phyloP scores from a whole-genome alignment of 345 rosid species.

The Bretschneidera sinensis region DNA sequence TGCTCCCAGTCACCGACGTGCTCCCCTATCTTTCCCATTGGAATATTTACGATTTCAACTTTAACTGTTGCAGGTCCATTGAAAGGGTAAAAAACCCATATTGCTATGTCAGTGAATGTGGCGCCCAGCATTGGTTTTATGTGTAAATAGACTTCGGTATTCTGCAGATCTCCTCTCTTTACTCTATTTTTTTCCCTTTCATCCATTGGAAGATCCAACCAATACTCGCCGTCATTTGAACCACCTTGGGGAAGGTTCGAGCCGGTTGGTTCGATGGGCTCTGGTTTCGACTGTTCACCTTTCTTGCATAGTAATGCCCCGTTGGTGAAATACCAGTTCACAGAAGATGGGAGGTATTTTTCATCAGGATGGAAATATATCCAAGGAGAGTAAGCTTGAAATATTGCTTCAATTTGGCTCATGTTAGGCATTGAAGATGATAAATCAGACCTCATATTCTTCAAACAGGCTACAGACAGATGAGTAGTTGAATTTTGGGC shows the following conservation, averaged over 20 bases:
- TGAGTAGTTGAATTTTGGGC: no score
- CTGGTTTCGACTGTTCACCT: constrained; percentile 64
- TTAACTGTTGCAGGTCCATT: constrained; percentile 75
- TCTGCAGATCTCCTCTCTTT: constrained; percentile 60
- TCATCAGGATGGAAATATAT: constrained; percentile 79
- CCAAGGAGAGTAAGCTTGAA: constrained; percentile 52
- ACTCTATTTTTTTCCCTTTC: constrained; percentile 42
- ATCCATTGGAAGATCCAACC: constrained; percentile 74
- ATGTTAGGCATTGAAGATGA: constrained; percentile 58
- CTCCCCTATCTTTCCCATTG: constrained; percentile 65
- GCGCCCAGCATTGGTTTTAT: constrained; percentile 76
- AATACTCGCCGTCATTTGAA: constrained; percentile 59
- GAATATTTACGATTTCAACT: constrained; percentile 43
- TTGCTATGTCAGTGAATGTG: constrained; percentile 63
- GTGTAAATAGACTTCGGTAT: constrained; percentile 51
- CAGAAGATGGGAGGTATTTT: constrained; percentile 65
- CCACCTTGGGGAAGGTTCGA: constrained; percentile 85
- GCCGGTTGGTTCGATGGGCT: constrained; percentile 41
- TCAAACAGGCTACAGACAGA: constrained; percentile 47
- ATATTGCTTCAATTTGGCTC: constrained; percentile 39
- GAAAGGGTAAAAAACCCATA: constrained; percentile 85
- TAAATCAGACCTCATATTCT: constrained; percentile 36
- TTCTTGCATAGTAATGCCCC: constrained; percentile 66
- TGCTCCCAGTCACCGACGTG: constrained; percentile 98
- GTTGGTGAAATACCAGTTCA: constrained; percentile 61